Conservation (phyloP, 768 basidiomycete genomes). For the Clitopilus hobsonii region DNA sequence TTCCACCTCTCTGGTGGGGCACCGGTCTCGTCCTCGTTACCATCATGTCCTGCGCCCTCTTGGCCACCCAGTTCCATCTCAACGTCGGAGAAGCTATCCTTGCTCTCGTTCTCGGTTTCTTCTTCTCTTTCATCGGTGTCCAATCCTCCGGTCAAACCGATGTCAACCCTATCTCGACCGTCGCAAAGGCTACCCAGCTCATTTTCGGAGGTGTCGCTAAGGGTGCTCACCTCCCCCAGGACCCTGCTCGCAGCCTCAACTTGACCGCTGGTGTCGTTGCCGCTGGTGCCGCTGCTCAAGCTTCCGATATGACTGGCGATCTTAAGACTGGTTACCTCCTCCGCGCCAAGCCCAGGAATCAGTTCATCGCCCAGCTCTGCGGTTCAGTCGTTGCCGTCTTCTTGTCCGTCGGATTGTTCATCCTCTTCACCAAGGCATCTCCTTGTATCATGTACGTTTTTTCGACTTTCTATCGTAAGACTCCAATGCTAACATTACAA, state of each 20-base stretch:
- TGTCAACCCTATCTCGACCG: slow-evolving; percentile 57
- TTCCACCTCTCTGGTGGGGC: slow-evolving; percentile 53
- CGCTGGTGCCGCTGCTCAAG: slow-evolving; percentile 51
- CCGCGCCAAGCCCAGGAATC: slow-evolving; percentile 56
- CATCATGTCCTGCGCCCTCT: slow-evolving; percentile 47
- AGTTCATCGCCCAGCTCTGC: slow-evolving; percentile 56
- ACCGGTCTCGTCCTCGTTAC: slow-evolving; percentile 42
- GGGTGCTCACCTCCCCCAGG: slow-evolving; percentile 28
- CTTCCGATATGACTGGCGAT: slow-evolving; percentile 64
- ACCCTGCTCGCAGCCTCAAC: slow-evolving; percentile 41
- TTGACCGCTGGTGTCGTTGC: slow-evolving; percentile 49
- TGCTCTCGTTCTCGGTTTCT: slow-evolving; percentile 52
- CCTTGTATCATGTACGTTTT: slow-evolving; percentile 49
- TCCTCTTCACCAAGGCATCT: slow-evolving; percentile 58
- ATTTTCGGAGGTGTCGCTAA: slow-evolving; percentile 61
- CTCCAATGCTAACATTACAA: no score
- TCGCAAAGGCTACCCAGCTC: slow-evolving; percentile 59
- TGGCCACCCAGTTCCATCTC: slow-evolving; percentile 49
- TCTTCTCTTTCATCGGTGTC: slow-evolving; percentile 66
- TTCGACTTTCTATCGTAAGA: no score
- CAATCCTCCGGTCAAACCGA: slow-evolving; percentile 57
- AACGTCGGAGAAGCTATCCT: slow-evolving; percentile 57
- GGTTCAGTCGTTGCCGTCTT: slow-evolving; percentile 60
- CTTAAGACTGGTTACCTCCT: slow-evolving; percentile 69
- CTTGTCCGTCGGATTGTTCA: slow-evolving; percentile 51